These are phyloP conservation scores for Dillenia turbinata DNA, from an alignment of 164 flowering plant species.

Conservation along the genomic window DNA sequence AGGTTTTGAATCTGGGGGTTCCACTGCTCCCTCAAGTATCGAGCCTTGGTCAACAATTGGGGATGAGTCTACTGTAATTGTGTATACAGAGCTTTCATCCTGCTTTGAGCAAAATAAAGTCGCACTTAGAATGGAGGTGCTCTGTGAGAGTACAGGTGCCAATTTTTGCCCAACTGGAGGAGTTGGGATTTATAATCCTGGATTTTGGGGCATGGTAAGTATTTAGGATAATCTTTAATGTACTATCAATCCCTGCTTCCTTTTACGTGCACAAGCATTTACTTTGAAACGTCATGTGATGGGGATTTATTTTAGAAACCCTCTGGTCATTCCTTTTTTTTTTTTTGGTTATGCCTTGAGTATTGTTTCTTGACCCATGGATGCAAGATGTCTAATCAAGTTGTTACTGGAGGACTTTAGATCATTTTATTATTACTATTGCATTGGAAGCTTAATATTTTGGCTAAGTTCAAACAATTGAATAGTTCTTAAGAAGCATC, in stretches of 20 bases:
- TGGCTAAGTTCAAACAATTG: no score
- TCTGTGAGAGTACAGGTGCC: conserved; percentile 52
- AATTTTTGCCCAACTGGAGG: conserved; percentile 76
- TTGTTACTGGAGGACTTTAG: no score
- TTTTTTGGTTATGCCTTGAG: no score
- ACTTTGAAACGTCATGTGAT: no score
- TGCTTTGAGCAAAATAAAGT: conserved; percentile 71
- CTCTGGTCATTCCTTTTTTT: no score
- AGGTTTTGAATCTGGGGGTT: conserved; percentile 99
- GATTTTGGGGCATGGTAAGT: conserved; percentile 98
- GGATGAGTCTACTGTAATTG: conserved; percentile 46
- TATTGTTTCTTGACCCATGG: no score
- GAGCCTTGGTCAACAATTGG: conserved; percentile 94
- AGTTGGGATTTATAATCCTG: conserved; percentile 87
- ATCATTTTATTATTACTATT: no score
- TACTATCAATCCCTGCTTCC: background rate
- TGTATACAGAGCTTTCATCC: conserved; percentile 83
- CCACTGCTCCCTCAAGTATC: conserved; percentile 71
- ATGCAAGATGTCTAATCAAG: no score
- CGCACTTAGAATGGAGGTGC: conserved; percentile 79
- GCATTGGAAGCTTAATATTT: no score
- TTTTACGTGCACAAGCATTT: no score
- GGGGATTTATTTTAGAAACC: no score
- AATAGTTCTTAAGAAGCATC: no score
- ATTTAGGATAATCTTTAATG: conserved; percentile 2